Evolutionary conservation across 225 moss, liverwort and hornwort species (phyloP), one percentile per base, ranked within the genome.

Genomic region (Pleurozium schreberi): DNA sequence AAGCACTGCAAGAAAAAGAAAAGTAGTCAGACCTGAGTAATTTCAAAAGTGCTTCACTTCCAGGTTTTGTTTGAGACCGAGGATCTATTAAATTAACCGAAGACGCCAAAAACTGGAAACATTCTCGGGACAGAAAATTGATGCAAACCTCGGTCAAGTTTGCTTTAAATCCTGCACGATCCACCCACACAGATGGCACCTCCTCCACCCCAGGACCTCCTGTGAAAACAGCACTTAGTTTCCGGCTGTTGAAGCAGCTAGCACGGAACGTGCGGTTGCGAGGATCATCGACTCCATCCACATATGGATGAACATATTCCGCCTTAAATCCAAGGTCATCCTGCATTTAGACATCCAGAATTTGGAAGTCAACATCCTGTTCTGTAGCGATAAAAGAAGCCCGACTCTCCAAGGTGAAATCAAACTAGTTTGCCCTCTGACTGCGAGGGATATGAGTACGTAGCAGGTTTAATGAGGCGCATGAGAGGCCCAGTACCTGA

Each of bases 311-410:
- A 17, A 95, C 96, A 74, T 98, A 98, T 80, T 98, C 97, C 78
- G 96, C 96, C 88, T 98, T 98, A 65, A 98, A 98, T 53, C 98
- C 98, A 85, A 98, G 95, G 64, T 98, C 98, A 85, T 98, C 96
- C 94, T 95, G 90, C 57, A 78, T 81, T 85, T 52, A 77, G 61
- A 70, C 85, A 77, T 66, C 40, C 75, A 84, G 38, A 88, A 77
- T 40, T 84, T 85, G 26, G 60, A 88, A 69, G 75, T 88, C 68
- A 84, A 60, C 65, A 65, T 66, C 71, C 86, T 70, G 20, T 78
- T 40, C 10, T 36, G 60, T 61, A 76, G 82, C 45, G 28, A 62
- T 36, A 71, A 73, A 17, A 87, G 40, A 64, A 86, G 79, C 49
- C 73, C 73, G 26, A 84, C 55, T 57, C 47, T 19, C 58, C 40